A percentile compares a stretch with the other conserved stretches of the same genome.
phyloP scores from a whole-genome alignment of 352 stramenopile species.

The Phytophthora vignae region DNA sequence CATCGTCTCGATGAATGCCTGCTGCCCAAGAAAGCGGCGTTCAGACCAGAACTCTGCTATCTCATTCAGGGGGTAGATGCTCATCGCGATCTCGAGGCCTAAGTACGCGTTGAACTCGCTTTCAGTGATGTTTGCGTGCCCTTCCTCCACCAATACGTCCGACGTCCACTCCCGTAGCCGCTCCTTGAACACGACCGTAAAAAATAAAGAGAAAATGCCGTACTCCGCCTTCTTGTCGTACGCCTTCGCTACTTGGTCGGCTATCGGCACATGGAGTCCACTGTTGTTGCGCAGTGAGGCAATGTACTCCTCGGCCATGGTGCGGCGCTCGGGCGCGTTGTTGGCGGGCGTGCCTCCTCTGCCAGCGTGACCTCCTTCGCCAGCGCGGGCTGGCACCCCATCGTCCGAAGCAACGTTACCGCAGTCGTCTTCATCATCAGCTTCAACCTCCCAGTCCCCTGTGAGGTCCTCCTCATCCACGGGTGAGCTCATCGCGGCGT shows the following conservation, averaged over 20 bases:
- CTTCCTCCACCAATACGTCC: not conserved
- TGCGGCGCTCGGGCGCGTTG: no score
- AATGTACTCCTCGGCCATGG: no score
- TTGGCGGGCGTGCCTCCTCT: not conserved
- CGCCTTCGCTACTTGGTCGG: not conserved
- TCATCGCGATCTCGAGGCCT: no score
- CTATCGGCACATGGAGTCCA: no score
- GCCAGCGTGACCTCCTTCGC: not conserved
- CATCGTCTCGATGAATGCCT: no score
- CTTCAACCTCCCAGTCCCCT: slow-evolving; percentile 1
- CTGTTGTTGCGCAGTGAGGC: no score
- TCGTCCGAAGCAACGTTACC: not conserved
- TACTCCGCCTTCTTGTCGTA: not conserved
- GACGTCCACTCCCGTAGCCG: slow-evolving; percentile 2
- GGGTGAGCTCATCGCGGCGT: not conserved
- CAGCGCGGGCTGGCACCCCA: not conserved
- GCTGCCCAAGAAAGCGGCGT: no score
- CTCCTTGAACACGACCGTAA: not conserved
- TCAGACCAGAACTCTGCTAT: no score
- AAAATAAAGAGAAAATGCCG: not conserved
- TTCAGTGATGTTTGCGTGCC: no score
- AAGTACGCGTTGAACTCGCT: slow-evolving; percentile 10
- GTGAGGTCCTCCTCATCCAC: no score
- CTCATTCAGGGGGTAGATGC: no score
- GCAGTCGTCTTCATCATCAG: not conserved